phyloP scores from a whole-genome alignment of 2,329 filamentous ascomycete genomes.

The Fusarium sp. region DNA sequence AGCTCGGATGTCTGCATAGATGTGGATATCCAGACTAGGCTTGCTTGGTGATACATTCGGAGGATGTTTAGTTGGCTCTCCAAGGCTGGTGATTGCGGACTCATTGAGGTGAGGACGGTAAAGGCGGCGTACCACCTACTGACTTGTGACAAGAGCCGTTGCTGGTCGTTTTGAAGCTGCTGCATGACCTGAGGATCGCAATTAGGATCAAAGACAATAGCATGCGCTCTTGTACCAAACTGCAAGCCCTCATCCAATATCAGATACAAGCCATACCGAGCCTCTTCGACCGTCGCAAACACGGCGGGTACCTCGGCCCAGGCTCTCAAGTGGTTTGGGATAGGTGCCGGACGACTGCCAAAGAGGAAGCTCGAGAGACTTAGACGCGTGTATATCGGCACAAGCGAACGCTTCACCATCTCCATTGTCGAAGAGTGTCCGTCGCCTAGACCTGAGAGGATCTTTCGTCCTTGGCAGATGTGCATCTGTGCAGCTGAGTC shows the following conservation, averaged over 20 bases:
- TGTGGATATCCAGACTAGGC: conserved; percentile 50
- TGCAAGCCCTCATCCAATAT: conserved; percentile 56
- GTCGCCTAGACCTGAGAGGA: conserved; percentile 52
- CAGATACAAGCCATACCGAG: conserved; percentile 50
- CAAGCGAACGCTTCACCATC: conserved; percentile 55
- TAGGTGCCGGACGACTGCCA: conserved; percentile 52
- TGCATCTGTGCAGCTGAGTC: conserved; percentile 59
- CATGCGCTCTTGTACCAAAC: conserved; percentile 48
- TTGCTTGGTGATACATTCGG: conserved; percentile 53
- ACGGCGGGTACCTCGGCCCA: conserved; percentile 48
- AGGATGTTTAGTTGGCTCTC: conserved; percentile 47
- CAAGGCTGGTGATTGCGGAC: conserved; percentile 24
- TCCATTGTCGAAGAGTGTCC: conserved; percentile 49
- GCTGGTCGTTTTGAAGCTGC: conserved; percentile 48
- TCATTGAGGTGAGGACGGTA: conserved; percentile 44
- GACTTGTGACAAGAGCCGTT: conserved; percentile 48
- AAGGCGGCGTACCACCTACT: conserved; percentile 49
- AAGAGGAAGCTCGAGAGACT: conserved; percentile 57
- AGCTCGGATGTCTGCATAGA: conserved; percentile 48
- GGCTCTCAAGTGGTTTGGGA: conserved; percentile 52
- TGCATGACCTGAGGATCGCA: conserved; percentile 42
- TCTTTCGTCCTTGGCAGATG: conserved; percentile 57
- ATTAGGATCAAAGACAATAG: conserved; percentile 43
- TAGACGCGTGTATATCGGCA: conserved; percentile 59
- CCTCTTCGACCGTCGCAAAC: conserved; percentile 51